Evolutionary conservation across 768 basidiomycete genomes (phyloP).

Genomic region (Xerocomus brunneocitrinus): DNA sequence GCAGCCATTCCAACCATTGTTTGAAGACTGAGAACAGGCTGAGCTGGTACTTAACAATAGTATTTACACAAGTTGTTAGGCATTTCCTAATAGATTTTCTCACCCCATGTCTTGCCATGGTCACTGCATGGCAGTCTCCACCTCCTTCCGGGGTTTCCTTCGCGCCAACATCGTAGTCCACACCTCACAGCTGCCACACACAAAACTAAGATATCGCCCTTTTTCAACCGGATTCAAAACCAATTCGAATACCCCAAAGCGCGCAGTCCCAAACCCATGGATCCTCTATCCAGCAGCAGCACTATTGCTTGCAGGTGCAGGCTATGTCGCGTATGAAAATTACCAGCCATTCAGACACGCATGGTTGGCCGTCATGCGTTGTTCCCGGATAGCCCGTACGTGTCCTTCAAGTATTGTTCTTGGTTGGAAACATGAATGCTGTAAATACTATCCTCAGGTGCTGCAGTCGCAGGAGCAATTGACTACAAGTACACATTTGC

Average conservation of each 20-base stretch:
- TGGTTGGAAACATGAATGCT: constrained; percentile 24
- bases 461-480: constrained; percentile 58
- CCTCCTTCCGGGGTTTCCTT: constrained; percentile 9
- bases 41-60: background rate
- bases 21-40: constrained; percentile 24
- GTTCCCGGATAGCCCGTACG: constrained; percentile 71
- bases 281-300: constrained; percentile 22
- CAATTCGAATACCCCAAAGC: background rate
- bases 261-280: constrained; percentile 15
- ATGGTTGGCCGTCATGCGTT: constrained; percentile 68
- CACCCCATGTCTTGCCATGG: constrained; percentile 16
- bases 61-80: background rate
- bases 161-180: background rate
- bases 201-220: constrained; percentile 5
- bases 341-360: constrained; percentile 73
- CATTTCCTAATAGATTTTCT: background rate
- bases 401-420: constrained; percentile 16
- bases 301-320: constrained; percentile 29
- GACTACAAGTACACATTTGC: constrained; percentile 72
- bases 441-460: constrained; percentile 36
- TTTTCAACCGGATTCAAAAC: constrained; percentile 11
- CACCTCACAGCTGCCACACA: constrained; percentile 1
- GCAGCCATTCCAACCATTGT: constrained; percentile 31
- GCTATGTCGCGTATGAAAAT: constrained; percentile 56
- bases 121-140: constrained; percentile 11